Evolutionary conservation across 2,329 filamentous ascomycete genomes (phyloP).

Genomic region (Pseudopithomyces maydicus): DNA sequence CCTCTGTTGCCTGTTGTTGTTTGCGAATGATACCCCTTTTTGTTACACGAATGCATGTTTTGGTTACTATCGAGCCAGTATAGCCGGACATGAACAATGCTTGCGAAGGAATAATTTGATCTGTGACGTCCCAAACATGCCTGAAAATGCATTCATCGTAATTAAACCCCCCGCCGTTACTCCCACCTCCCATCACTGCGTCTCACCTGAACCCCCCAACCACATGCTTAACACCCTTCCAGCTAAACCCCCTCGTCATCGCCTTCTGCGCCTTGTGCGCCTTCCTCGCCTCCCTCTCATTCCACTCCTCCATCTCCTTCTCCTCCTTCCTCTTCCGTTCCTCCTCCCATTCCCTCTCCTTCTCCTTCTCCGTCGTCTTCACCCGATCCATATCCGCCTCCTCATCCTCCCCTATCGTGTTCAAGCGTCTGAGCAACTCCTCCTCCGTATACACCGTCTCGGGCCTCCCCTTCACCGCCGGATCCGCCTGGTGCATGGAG

Average conservation of each 20-base stretch:
- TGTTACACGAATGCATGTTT: not conserved
- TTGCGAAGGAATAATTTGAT: too few relatives aligned
- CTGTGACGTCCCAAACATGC: too few relatives aligned
- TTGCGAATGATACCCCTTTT: not conserved
- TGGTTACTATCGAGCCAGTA: not conserved
- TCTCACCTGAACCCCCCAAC: not conserved
- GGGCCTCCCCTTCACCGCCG: not conserved
- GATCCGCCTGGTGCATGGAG: constrained; percentile 3
- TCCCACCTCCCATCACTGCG: not conserved
- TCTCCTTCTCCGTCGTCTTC: not conserved
- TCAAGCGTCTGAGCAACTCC: not conserved
- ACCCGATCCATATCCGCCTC: constrained; percentile 1
- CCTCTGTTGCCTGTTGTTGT: not conserved
- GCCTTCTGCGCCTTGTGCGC: not conserved
- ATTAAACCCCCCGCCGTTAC: not conserved
- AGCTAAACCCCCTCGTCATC: constrained; percentile 2
- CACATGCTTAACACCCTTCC: constrained; percentile 2
- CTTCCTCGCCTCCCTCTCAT: constrained; percentile 5
- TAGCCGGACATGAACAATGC: too few relatives aligned
- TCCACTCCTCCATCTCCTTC: constrained; percentile 6
- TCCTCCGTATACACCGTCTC: constrained; percentile 1
- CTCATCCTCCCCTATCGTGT: constrained; percentile 3
- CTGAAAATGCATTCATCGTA: not conserved
- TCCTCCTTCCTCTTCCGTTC: constrained; percentile 1
- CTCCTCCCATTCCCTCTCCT: constrained; percentile 1